Percentiles rank a stretch among this genome's conserved stretches.
These are phyloP conservation scores for Termitomyces sp. DNA, from an alignment of 768 basidiomycete species.

Conservation along the genomic window DNA sequence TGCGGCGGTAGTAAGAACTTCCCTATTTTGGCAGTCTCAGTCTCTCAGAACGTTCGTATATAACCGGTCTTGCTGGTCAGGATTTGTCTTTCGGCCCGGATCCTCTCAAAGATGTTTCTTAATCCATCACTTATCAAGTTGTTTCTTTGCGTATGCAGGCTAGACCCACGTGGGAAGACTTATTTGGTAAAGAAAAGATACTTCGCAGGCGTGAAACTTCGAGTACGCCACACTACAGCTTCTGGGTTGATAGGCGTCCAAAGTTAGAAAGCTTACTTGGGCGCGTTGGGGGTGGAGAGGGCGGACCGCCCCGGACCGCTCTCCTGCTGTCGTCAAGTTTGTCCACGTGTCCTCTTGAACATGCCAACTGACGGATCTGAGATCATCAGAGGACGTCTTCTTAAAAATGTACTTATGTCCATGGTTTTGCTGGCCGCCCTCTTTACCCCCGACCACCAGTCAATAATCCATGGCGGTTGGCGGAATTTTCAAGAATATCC, in stretches of 20 bases:
- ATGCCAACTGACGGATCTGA: background rate
- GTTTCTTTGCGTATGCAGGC: background rate
- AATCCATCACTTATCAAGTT: background rate
- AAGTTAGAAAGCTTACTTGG: no score
- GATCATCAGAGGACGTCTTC: background rate
- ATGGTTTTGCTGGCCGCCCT: background rate
- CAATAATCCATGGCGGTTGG: background rate
- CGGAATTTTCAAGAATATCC: conserved; percentile 49
- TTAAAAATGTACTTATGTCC: background rate
- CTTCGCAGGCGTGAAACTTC: background rate
- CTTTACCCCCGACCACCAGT: background rate
- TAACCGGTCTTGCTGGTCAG: no score
- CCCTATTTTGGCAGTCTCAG: background rate
- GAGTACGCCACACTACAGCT: background rate
- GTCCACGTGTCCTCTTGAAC: background rate
- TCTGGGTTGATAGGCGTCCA: no score
- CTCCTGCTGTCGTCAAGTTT: background rate
- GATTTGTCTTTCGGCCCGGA: background rate
- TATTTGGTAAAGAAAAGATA: background rate
- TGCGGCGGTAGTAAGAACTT: no score
- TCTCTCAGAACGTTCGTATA: background rate
- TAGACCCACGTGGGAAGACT: background rate
- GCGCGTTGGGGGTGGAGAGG: background rate
- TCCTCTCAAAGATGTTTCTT: background rate
- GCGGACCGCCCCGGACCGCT: background rate